Percentiles rank a stretch among this genome's conserved stretches.
phyloP scores from a whole-genome alignment of 2,329 filamentous ascomycete genomes.

The Paradendryphiella salina region DNA sequence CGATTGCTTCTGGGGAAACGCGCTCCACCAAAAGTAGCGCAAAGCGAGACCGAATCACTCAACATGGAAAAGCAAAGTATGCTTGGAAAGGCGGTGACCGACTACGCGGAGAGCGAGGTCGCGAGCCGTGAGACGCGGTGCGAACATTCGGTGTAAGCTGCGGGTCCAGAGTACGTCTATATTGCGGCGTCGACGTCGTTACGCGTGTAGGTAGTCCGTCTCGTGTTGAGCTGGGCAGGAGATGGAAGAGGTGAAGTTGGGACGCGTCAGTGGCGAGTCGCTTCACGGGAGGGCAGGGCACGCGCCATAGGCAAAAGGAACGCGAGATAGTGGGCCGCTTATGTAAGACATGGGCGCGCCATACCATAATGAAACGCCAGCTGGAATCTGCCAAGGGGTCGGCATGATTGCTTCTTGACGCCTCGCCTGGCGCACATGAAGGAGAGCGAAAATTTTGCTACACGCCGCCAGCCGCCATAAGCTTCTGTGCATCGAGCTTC shows the following conservation, averaged over 20 bases:
- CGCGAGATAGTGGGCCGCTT: background rate
- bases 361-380: background rate
- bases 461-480: too few species aligned
- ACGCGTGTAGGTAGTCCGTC: constrained; percentile 6
- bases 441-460: too few species aligned
- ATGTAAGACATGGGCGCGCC: constrained; percentile 1
- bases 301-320: background rate
- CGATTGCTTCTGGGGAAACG: constrained; percentile 6
- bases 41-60: background rate
- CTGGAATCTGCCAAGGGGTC: background rate
- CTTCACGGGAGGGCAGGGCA: background rate
- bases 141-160: background rate
- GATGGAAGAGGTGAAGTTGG: constrained; percentile 1
- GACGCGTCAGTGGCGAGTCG: constrained; percentile 3
- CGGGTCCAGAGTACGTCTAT: constrained; percentile 12
- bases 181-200: constrained; percentile 19
- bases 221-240: constrained; percentile 6
- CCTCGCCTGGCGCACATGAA: too few species aligned
- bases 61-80: constrained; percentile 8
- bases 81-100: background rate
- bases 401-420: too few species aligned
- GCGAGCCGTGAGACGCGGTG: constrained; percentile 6
- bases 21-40: background rate
- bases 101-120: background rate
- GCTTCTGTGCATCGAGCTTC: too few species aligned